These are phyloP conservation scores for Umbelopsis isabellina DNA, from an alignment of 192 early-diverging fungal genomes.

Conservation along the genomic window DNA sequence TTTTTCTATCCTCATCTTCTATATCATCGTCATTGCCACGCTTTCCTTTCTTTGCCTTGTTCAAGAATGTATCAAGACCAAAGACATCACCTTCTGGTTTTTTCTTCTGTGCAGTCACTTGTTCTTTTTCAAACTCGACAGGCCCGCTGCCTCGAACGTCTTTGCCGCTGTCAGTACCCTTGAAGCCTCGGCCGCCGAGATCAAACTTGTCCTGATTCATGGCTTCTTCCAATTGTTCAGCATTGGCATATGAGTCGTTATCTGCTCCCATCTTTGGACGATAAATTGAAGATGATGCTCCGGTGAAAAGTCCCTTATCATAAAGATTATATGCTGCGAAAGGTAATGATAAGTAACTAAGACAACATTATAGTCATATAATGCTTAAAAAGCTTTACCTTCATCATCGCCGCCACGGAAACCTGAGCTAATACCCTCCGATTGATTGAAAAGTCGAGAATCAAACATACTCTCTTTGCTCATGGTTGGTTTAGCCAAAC, in stretches of 20 bases:
- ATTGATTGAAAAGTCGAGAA: slow-evolving; percentile 92
- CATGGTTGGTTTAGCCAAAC: slow-evolving; percentile 89
- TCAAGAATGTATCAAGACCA: slow-evolving; percentile 88
- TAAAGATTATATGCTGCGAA: slow-evolving; percentile 81
- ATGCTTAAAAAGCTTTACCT: slow-evolving; percentile 28
- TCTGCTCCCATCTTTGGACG: slow-evolving; percentile 64
- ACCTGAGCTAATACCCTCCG: slow-evolving; percentile 81
- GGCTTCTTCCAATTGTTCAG: slow-evolving; percentile 70
- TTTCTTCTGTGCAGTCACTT: slow-evolving; percentile 16
- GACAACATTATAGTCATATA: not conserved
- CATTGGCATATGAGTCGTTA: slow-evolving; percentile 63
- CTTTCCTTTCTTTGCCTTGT: slow-evolving; percentile 67
- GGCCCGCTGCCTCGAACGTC: slow-evolving; percentile 75
- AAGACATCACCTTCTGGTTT: slow-evolving; percentile 77
- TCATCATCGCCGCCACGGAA: slow-evolving; percentile 85
- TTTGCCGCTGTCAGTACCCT: slow-evolving; percentile 62
- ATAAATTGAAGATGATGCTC: slow-evolving; percentile 76
- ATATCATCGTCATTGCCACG: slow-evolving; percentile 41
- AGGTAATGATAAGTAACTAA: not conserved
- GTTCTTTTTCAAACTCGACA: slow-evolving; percentile 92
- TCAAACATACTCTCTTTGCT: slow-evolving; percentile 94
- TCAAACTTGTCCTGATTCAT: slow-evolving; percentile 72
- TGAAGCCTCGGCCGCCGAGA: slow-evolving; percentile 62
- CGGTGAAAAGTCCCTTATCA: slow-evolving; percentile 92
- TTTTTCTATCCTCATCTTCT: slow-evolving; percentile 30